Conservation (phyloP, 164 flowering plant species). For the Magnolia kwangsiensis region DNA sequence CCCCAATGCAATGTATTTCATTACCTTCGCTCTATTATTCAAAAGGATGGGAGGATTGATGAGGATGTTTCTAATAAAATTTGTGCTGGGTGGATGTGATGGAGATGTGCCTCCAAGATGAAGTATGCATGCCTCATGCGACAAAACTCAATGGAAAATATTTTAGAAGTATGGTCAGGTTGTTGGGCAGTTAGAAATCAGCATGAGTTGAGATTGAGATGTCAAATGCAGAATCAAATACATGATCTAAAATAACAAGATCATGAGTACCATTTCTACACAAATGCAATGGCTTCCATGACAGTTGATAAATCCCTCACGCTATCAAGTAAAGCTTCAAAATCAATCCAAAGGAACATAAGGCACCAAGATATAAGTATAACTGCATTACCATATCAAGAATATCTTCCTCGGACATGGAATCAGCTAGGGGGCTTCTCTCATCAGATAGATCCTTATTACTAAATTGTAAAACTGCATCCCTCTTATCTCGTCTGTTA, state of each 20-base stretch:
- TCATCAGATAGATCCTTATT: constrained; percentile 37
- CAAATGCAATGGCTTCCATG: neutral
- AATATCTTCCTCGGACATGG: constrained; percentile 72
- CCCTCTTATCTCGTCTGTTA: constrained; percentile 21
- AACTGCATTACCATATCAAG: constrained; percentile 72
- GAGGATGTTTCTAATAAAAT: too few species aligned
- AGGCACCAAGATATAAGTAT: neutral
- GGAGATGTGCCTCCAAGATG: too few species aligned
- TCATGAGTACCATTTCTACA: neutral
- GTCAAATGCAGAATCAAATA: too few species aligned
- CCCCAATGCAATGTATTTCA: too few species aligned
- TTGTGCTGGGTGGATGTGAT: too few species aligned
- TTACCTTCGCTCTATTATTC: too few species aligned
- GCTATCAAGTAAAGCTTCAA: neutral
- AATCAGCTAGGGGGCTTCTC: constrained; percentile 40
- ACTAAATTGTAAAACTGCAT: constrained; percentile 27
- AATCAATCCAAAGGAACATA: neutral
- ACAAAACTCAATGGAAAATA: too few species aligned
- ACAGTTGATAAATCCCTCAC: neutral
- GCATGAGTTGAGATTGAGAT: too few species aligned
- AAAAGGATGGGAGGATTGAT: too few species aligned
- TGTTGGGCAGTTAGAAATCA: too few species aligned
- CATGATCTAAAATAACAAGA: neutral
- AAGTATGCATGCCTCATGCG: too few species aligned
- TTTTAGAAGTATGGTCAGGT: too few species aligned